A percentile compares a stretch with the other conserved stretches of the same genome.
Evolutionary conservation across 129 eudicot species (phyloP).

Genomic region (Ambrosia trifida): DNA sequence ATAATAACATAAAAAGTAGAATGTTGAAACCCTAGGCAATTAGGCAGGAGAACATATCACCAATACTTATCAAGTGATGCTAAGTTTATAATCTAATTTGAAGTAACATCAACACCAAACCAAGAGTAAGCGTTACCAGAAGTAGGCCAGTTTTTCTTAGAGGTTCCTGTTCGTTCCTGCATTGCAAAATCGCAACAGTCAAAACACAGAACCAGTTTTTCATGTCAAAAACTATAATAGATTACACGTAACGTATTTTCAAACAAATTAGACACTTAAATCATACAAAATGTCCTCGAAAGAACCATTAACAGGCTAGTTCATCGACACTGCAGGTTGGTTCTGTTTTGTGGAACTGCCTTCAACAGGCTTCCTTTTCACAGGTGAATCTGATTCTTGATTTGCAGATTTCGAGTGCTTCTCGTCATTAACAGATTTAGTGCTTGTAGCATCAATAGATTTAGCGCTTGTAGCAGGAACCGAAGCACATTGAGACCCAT

Average conservation of each 20-base stretch:
- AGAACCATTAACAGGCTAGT: no score
- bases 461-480: slow-evolving; percentile 43
- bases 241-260: background rate
- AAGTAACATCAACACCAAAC: background rate
- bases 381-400: slow-evolving; percentile 51
- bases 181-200: slow-evolving; percentile 16
- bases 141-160: slow-evolving; percentile 69
- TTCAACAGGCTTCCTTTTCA: slow-evolving; percentile 35
- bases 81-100: background rate
- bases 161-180: slow-evolving; percentile 64
- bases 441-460: slow-evolving; percentile 39
- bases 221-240: background rate
- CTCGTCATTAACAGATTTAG: slow-evolving; percentile 49
- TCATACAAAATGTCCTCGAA: background rate
- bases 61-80: background rate
- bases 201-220: background rate
- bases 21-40: background rate
- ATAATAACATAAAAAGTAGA: background rate
- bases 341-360: slow-evolving; percentile 8
- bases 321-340: slow-evolving; percentile 46
- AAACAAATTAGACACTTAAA: no score
- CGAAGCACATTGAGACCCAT: slow-evolving; percentile 52
- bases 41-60: background rate
- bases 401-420: slow-evolving; percentile 42
- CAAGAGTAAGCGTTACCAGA: slow-evolving; percentile 46